A percentile compares a stretch with the other conserved stretches of the same genome.
Conservation (phyloP, 1,284 basidiomycete species). For the Leccinum subrobustum region DNA sequence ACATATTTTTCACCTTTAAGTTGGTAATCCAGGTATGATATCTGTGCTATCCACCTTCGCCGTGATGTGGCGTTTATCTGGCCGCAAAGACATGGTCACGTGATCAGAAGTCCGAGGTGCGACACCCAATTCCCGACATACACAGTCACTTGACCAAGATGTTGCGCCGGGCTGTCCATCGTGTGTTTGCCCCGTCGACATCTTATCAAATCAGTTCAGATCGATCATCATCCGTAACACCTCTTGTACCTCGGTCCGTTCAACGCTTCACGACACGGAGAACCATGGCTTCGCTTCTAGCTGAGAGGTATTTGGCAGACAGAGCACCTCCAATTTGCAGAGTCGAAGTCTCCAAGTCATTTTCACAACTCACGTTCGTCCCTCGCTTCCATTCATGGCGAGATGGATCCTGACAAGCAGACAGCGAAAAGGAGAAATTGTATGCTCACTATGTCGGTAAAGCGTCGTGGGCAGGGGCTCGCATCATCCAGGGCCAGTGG, state of each 20-base stretch:
- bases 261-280: conserved; percentile 6
- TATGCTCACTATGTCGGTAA: conserved; percentile 69
- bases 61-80: not conserved
- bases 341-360: conserved; percentile 63
- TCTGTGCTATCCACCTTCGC: not conserved
- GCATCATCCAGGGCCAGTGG: conserved; percentile 83
- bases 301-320: conserved; percentile 74
- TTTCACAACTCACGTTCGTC: conserved; percentile 61
- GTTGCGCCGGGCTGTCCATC: conserved; percentile 8
- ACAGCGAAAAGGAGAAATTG: conserved; percentile 68
- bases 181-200: conserved; percentile 5
- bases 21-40: not conserved
- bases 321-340: conserved; percentile 64
- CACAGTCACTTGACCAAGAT: conserved; percentile 1
- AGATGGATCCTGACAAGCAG: not conserved
- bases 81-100: not conserved
- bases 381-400: not conserved
- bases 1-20: too few species aligned
- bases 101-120: not conserved
- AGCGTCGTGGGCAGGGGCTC: conserved; percentile 79
- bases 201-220: conserved; percentile 15
- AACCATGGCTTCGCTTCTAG: conserved; percentile 37
- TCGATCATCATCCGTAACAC: conserved; percentile 14
- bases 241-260: not conserved
- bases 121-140: conserved; percentile 11